Conservation (phyloP, 257 asterid genomes). For the Sherardia arvensis region DNA sequence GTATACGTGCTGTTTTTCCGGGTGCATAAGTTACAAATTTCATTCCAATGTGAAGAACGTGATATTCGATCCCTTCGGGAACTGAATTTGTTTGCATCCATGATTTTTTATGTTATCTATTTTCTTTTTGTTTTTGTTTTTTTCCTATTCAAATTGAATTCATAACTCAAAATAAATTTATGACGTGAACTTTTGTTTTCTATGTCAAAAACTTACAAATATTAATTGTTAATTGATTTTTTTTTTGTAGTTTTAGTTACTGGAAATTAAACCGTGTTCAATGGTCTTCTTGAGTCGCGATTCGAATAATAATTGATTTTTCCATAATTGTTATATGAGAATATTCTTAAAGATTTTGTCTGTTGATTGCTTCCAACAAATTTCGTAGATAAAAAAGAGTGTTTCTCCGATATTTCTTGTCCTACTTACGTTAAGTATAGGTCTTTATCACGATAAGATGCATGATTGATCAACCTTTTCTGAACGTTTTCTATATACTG, state of each 20-base stretch:
- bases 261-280: no score
- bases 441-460: neutral
- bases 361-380: neutral
- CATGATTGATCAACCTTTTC: neutral
- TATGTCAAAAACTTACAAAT: no score
- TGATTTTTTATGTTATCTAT: constrained; percentile 1
- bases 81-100: neutral
- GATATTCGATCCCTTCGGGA: neutral
- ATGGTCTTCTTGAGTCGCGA: no score
- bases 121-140: neutral
- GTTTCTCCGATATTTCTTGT: neutral
- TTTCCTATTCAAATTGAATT: neutral
- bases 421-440: neutral
- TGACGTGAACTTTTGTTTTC: neutral
- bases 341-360: neutral
- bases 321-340: no score
- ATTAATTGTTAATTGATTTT: no score
- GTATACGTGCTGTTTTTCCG: neutral
- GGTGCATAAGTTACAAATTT: neutral
- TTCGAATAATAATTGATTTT: no score
- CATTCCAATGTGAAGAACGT: neutral
- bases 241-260: no score
- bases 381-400: neutral
- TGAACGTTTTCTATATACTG: neutral
- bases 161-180: neutral